A percentile compares a stretch with the other conserved stretches of the same genome.
Conservation (phyloP, 2,329 filamentous ascomycete species). For the Colletotrichum sp. region DNA sequence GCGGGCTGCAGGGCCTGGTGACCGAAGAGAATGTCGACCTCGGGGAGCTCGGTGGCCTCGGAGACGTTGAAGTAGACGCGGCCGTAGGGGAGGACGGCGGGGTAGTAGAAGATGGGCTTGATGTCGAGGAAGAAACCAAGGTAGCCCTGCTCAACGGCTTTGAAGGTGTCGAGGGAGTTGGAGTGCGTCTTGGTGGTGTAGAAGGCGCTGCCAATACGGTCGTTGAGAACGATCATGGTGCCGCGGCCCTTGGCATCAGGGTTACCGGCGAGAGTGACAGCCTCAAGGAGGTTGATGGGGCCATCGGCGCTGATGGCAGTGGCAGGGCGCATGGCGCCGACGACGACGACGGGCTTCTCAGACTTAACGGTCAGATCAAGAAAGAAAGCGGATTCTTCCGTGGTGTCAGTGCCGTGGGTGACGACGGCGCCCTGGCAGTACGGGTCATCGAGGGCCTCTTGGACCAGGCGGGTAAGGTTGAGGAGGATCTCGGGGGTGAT, state of each 20-base stretch:
- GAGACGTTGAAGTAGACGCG: slow-evolving; percentile 48
- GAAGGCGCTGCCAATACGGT: slow-evolving; percentile 50
- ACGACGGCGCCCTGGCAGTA: slow-evolving; percentile 57
- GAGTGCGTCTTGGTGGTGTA: slow-evolving; percentile 68
- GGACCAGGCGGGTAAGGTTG: slow-evolving; percentile 52
- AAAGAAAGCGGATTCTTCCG: slow-evolving; percentile 70
- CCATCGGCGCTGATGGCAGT: slow-evolving; percentile 69
- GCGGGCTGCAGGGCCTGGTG: slow-evolving; percentile 57
- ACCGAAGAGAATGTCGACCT: slow-evolving; percentile 62
- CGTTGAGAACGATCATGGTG: slow-evolving; percentile 66
- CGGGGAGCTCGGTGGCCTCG: slow-evolving; percentile 45
- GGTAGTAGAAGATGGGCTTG: slow-evolving; percentile 65
- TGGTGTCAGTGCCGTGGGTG: slow-evolving; percentile 70
- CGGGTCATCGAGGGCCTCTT: slow-evolving; percentile 49
- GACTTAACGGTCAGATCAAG: slow-evolving; percentile 62
- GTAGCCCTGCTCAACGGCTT: slow-evolving; percentile 59
- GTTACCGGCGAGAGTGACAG: slow-evolving; percentile 59
- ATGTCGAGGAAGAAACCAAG: slow-evolving; percentile 64
- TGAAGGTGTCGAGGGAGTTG: slow-evolving; percentile 69
- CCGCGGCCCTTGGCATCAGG: slow-evolving; percentile 53
- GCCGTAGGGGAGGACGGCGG: slow-evolving; percentile 52
- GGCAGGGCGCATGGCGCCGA: slow-evolving; percentile 68
- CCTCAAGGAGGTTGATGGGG: slow-evolving; percentile 65
- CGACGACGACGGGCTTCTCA: slow-evolving; percentile 63
- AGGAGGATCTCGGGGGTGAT: slow-evolving; percentile 56